Percentiles rank a stretch among this genome's conserved stretches.
These are phyloP conservation scores for Chionographis japonica DNA, from an alignment of 106 monocot species.

Conservation along the genomic window DNA sequence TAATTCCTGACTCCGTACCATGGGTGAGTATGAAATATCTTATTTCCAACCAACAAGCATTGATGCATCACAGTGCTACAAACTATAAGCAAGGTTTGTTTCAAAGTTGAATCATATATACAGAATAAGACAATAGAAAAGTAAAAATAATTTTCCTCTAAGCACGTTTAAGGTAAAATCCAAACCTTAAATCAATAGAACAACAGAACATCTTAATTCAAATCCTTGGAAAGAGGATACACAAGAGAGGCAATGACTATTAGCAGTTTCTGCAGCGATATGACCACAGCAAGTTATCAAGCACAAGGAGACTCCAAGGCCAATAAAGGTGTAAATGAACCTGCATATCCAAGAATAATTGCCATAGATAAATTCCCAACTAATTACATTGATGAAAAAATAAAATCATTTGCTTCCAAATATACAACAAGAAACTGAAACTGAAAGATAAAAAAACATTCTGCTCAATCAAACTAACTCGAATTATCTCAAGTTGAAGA, in stretches of 20 bases:
- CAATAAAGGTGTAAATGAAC: conserved; percentile 53
- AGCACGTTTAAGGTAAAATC: too few species aligned
- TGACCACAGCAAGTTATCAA: conserved; percentile 57
- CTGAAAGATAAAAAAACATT: not conserved
- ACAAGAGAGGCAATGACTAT: conserved; percentile 56
- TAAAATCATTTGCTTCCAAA: not conserved
- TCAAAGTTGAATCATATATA: too few species aligned
- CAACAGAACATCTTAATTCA: not conserved
- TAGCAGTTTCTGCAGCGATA: conserved; percentile 62
- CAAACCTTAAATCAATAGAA: too few species aligned
- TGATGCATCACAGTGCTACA: too few species aligned
- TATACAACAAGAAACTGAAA: not conserved
- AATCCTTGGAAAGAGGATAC: conserved; percentile 37
- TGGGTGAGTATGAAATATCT: too few species aligned
- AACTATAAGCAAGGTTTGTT: too few species aligned
- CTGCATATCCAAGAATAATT: conserved; percentile 26
- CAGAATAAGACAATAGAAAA: too few species aligned
- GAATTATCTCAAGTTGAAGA: too few species aligned
- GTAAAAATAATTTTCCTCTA: too few species aligned
- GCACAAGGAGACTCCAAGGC: conserved; percentile 41
- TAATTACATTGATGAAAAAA: not conserved
- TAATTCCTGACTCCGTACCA: too few species aligned
- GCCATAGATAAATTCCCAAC: not conserved
- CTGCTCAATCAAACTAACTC: too few species aligned
- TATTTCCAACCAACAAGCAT: too few species aligned